phyloP scores from a whole-genome alignment of 805 yeast genomes.

The Nakazawaea ernobii region DNA sequence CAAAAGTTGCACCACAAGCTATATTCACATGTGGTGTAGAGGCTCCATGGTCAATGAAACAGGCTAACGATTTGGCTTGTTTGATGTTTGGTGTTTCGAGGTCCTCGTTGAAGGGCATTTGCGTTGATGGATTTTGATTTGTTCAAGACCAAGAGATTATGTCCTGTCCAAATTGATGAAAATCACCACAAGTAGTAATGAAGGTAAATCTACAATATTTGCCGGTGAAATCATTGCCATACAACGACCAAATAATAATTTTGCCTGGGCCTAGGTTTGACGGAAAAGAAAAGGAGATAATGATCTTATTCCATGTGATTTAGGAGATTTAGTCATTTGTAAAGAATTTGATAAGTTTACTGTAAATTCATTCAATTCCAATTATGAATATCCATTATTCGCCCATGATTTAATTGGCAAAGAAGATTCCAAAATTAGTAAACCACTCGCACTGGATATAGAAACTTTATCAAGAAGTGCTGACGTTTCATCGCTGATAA shows the following conservation, averaged over 20 bases:
- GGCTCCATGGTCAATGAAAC: constrained; percentile 74
- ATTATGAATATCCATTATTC: constrained; percentile 17
- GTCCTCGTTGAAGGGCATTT: constrained; percentile 50
- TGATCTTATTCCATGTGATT: constrained; percentile 74
- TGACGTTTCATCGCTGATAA: constrained; percentile 38
- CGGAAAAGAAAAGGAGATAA: constrained; percentile 69
- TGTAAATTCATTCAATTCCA: constrained; percentile 19
- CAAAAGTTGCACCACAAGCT: constrained; percentile 71
- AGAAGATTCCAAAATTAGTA: constrained; percentile 12
- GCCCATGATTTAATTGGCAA: constrained; percentile 11
- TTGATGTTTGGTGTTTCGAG: constrained; percentile 78
- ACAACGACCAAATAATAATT: constrained; percentile 54
- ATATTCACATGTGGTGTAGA: constrained; percentile 72
- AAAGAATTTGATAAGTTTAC: constrained; percentile 22
- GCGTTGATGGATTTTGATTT: constrained; percentile 72
- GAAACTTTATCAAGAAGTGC: constrained; percentile 17
- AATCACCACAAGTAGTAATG: constrained; percentile 4
- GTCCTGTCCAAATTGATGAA: constrained; percentile 51
- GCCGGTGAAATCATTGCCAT: constrained; percentile 86
- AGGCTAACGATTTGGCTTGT: constrained; percentile 88
- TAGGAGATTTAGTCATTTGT: constrained; percentile 50
- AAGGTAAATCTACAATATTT: constrained; percentile 47
- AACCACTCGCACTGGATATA: constrained; percentile 8
- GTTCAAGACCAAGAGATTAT: constrained; percentile 68
- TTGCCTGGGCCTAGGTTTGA: constrained; percentile 89